Evolutionary conservation across 1,284 basidiomycete genomes (phyloP).

Genomic region (Rhodotorula sp.): DNA sequence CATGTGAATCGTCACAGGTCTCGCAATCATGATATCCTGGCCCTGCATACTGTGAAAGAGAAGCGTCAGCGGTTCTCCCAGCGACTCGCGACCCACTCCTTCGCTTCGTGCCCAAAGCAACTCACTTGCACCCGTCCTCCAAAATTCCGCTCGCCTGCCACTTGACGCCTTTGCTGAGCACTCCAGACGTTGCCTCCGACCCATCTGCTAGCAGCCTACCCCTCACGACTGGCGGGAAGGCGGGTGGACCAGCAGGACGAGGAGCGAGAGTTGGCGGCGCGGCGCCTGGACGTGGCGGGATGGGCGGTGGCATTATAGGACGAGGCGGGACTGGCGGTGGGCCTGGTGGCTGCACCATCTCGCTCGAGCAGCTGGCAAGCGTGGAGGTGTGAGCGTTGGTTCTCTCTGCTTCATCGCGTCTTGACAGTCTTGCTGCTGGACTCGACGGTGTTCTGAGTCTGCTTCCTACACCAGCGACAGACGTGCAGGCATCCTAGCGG

Average conservation of each 20-base stretch:
- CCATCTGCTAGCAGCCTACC: constrained; percentile 20
- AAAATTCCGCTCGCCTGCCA: constrained; percentile 31
- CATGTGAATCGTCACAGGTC: constrained; percentile 16
- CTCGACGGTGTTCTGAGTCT: too few relatives aligned
- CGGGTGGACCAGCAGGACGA: constrained; percentile 3
- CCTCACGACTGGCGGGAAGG: constrained; percentile 7
- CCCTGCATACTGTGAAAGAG: constrained; percentile 5
- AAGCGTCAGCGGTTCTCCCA: not conserved
- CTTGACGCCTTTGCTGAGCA: constrained; percentile 23
- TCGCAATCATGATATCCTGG: constrained; percentile 1
- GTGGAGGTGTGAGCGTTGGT: too few relatives aligned
- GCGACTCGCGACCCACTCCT: not conserved
- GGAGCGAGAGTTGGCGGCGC: not conserved
- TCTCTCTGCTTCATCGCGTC: too few relatives aligned
- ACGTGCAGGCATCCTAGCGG: too few relatives aligned
- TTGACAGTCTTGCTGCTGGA: too few relatives aligned
- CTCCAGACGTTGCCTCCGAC: not conserved
- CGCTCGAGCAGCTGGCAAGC: too few relatives aligned
- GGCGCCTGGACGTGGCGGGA: constrained; percentile 9
- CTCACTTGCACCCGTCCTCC: constrained; percentile 24
- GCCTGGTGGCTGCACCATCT: not conserved
- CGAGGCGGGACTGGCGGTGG: constrained; percentile 5
- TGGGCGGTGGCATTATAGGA: constrained; percentile 1
- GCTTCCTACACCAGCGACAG: too few relatives aligned
- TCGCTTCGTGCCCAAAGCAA: not conserved